Evolutionary conservation across 495 filamentous ascomycete species (phyloP).

Genomic region (Neurospora terricola): DNA sequence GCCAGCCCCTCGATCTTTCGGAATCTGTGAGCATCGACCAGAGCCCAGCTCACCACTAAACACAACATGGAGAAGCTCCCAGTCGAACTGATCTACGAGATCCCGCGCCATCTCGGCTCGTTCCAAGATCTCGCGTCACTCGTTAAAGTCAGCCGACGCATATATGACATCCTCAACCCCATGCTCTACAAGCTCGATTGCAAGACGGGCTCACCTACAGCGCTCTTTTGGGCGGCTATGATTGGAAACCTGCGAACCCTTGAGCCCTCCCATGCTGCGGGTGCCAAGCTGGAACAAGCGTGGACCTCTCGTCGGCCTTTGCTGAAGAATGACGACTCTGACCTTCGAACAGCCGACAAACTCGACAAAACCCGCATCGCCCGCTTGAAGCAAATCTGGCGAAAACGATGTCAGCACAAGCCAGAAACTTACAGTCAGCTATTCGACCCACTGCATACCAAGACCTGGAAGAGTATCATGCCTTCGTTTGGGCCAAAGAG

Average conservation of each 20-base stretch:
- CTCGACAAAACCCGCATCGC: no score
- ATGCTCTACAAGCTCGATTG: conserved; percentile 3
- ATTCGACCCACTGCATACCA: no score
- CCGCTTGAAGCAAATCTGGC: no score
- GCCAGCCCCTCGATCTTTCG: no score
- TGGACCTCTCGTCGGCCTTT: background rate
- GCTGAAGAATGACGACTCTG: background rate
- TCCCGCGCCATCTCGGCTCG: conserved; percentile 1
- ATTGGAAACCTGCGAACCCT: background rate
- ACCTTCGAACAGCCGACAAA: no score
- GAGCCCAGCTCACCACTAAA: no score
- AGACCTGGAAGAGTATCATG: no score
- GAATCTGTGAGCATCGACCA: no score
- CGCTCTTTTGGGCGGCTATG: conserved; percentile 6
- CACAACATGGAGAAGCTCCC: background rate
- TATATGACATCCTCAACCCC: background rate
- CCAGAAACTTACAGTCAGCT: no score
- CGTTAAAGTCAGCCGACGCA: background rate
- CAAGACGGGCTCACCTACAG: background rate
- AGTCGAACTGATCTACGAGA: conserved; percentile 2
- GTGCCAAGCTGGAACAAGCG: background rate
- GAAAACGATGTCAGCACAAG: no score
- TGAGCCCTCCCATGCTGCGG: background rate
- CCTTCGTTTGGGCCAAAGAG: no score
- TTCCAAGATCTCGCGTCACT: conserved; percentile 1